Percentiles rank a stretch among this genome's conserved stretches.
Evolutionary conservation across 257 asterid genomes (phyloP).

Genomic region (Catharanthus roseus): DNA sequence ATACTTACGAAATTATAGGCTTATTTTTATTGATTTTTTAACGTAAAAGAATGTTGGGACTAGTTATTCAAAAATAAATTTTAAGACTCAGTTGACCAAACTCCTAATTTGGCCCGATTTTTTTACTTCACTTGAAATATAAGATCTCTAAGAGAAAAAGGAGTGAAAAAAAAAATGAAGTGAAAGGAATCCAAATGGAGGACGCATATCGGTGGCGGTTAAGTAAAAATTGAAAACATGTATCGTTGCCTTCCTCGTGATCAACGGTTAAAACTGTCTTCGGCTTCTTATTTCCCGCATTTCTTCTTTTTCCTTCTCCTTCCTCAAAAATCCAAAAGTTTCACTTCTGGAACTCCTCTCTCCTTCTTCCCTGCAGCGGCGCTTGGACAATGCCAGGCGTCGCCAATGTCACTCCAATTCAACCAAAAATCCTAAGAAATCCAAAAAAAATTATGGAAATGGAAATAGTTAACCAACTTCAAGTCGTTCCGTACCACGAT

Average conservation of each 20-base stretch:
- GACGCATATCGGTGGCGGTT: neutral
- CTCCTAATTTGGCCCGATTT: no score
- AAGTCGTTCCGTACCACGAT: neutral
- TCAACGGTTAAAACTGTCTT: constrained; percentile 36
- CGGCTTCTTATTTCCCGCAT: neutral
- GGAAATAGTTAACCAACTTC: constrained; percentile 28
- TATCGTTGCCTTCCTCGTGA: neutral
- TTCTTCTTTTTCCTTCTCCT: neutral
- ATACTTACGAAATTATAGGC: no score
- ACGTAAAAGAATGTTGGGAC: no score
- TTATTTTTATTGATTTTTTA: no score
- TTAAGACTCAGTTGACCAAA: no score
- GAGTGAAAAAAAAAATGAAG: no score
- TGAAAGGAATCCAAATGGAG: no score
- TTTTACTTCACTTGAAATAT: no score
- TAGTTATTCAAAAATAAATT: no score
- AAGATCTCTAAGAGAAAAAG: no score
- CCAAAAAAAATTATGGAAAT: neutral
- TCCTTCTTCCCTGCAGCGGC: neutral
- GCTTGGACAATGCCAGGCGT: constrained; percentile 55
- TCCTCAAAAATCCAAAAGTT: neutral
- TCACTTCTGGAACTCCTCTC: neutral
- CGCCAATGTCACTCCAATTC: constrained; percentile 19
- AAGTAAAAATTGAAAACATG: constrained; percentile 6
- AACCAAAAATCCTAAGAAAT: neutral